Conservation (phyloP, 495 filamentous ascomycete species). For the Aspergillus ostianus region DNA sequence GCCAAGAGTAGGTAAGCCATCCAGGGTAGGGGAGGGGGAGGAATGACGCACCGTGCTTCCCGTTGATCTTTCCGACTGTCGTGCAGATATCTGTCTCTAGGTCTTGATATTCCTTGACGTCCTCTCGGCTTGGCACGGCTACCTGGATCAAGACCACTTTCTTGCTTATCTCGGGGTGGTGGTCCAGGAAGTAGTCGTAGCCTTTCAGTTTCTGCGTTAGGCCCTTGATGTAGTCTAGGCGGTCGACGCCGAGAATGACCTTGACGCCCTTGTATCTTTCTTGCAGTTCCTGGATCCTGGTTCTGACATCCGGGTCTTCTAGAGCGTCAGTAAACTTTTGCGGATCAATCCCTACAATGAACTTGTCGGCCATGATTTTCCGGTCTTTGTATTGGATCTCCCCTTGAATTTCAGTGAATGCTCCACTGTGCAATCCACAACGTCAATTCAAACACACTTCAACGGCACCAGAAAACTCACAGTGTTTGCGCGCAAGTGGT, state of each 20-base stretch:
- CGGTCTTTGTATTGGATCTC: conserved; percentile 75
- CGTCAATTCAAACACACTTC: neutral
- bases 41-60: conserved; percentile 45
- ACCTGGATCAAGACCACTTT: conserved; percentile 93
- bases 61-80: conserved; percentile 88
- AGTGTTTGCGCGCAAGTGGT: conserved; percentile 80
- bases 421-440: conserved; percentile 13
- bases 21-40: conserved; percentile 12
- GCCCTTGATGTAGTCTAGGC: conserved; percentile 94
- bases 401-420: conserved; percentile 46
- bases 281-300: conserved; percentile 72
- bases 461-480: conserved; percentile 54
- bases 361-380: conserved; percentile 73
- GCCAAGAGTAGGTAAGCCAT: neutral
- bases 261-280: conserved; percentile 84
- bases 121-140: conserved; percentile 84
- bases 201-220: conserved; percentile 93
- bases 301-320: conserved; percentile 67
- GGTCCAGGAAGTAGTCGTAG: conserved; percentile 83
- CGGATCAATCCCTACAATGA: conserved; percentile 91
- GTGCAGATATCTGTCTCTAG: conserved; percentile 86
- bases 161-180: conserved; percentile 88
- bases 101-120: conserved; percentile 96
- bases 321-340: conserved; percentile 83
- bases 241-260: conserved; percentile 89